Evolutionary conservation across 2,329 filamentous ascomycete genomes (phyloP).

Genomic region (Fusarium pseudoanthophilum): DNA sequence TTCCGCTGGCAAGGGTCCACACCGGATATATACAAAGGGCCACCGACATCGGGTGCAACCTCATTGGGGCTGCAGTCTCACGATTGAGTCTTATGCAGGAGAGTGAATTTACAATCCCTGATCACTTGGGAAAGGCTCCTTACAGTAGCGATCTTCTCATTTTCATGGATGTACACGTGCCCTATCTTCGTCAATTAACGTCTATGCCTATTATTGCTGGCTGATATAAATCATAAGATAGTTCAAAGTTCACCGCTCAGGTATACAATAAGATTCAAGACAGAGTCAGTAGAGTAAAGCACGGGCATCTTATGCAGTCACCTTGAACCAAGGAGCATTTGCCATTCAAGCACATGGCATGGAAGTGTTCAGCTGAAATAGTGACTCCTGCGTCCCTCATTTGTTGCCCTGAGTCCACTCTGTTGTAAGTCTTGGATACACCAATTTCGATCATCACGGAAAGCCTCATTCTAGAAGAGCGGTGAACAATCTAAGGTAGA

Average conservation of each 20-base stretch:
- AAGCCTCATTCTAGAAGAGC: constrained; percentile 38
- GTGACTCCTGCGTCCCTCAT: constrained; percentile 13
- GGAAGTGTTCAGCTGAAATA: constrained; percentile 18
- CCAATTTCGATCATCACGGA: constrained; percentile 1
- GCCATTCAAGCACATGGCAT: constrained; percentile 27
- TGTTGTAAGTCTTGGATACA: constrained; percentile 19
- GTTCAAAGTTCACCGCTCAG: constrained; percentile 7
- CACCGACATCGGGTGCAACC: constrained; percentile 19
- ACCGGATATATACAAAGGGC: constrained; percentile 1
- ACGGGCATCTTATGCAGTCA: neutral
- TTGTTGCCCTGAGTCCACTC: constrained; percentile 21
- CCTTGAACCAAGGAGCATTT: constrained; percentile 12
- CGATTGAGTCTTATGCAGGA: constrained; percentile 14
- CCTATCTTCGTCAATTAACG: neutral
- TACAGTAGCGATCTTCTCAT: constrained; percentile 7
- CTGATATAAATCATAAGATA: neutral
- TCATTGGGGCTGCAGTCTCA: constrained; percentile 7
- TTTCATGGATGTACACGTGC: constrained; percentile 23
- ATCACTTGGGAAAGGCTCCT: neutral
- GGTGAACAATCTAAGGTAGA: constrained; percentile 23
- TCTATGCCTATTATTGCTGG: neutral
- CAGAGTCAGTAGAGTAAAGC: constrained; percentile 16
- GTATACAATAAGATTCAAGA: neutral
- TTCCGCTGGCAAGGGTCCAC: constrained; percentile 15
- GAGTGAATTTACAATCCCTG: constrained; percentile 7